A percentile compares a stretch with the other conserved stretches of the same genome.
Evolutionary conservation across 805 yeast genomes (phyloP).

Genomic region (Candida pseudoglaebosa): DNA sequence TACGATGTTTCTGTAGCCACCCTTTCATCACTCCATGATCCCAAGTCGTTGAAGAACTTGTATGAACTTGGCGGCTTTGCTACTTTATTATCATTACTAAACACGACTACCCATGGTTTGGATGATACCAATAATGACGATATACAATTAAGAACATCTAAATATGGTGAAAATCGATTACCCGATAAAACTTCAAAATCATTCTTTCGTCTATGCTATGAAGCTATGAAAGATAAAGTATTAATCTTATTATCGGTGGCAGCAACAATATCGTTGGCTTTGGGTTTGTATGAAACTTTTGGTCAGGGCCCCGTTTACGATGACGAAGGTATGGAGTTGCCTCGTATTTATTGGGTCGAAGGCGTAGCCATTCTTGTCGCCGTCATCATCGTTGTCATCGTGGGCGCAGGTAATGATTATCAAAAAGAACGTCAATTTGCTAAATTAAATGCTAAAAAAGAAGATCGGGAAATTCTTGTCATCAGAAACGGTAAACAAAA

Average conservation of each 20-base stretch:
- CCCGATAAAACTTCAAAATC: slow-evolving; percentile 73
- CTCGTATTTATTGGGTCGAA: slow-evolving; percentile 96
- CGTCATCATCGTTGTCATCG: slow-evolving; percentile 81
- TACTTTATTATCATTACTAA: slow-evolving; percentile 25
- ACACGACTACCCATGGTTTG: slow-evolving; percentile 44
- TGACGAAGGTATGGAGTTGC: slow-evolving; percentile 69
- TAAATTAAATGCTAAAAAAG: slow-evolving; percentile 81
- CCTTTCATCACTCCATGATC: slow-evolving; percentile 43
- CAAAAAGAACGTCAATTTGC: slow-evolving; percentile 94
- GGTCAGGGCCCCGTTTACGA: slow-evolving; percentile 79
- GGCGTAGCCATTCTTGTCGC: slow-evolving; percentile 97
- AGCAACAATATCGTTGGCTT: slow-evolving; percentile 81
- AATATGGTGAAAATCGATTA: slow-evolving; percentile 65
- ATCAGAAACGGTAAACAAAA: slow-evolving; percentile 66
- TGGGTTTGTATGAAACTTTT: slow-evolving; percentile 89
- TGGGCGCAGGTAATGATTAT: slow-evolving; percentile 94
- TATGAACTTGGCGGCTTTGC: slow-evolving; percentile 44
- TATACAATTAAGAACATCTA: slow-evolving; percentile 31
- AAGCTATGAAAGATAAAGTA: slow-evolving; percentile 89
- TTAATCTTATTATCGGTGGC: slow-evolving; percentile 79
- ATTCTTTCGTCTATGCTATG: slow-evolving; percentile 64
- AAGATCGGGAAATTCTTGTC: slow-evolving; percentile 74
- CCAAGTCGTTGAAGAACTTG: slow-evolving; percentile 50
- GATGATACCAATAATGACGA: slow-evolving; percentile 28
- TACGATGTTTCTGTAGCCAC: background rate